These are phyloP conservation scores for Pythium angustatum DNA, from an alignment of 352 stramenopile species.

Conservation along the genomic window DNA sequence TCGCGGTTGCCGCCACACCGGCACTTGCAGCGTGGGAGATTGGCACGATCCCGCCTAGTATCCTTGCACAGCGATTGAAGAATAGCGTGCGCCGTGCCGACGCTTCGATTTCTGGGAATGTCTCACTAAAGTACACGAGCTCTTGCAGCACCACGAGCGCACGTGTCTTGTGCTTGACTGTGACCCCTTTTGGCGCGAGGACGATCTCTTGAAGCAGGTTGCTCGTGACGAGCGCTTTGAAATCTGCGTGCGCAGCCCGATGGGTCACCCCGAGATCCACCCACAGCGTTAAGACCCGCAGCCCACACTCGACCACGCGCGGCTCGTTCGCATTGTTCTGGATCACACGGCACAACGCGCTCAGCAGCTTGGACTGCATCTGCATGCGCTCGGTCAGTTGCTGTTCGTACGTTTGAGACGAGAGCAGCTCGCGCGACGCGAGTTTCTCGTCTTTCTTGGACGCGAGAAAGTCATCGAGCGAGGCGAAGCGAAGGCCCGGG, in stretches of 20 bases:
- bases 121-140: conserved; percentile 27
- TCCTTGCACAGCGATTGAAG: conserved; percentile 72
- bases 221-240: conserved; percentile 25
- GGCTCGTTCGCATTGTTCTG: conserved; percentile 32
- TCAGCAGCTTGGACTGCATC: conserved; percentile 31
- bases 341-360: conserved; percentile 36
- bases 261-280: conserved; percentile 22
- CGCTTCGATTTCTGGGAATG: conserved; percentile 29
- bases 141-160: conserved; percentile 24
- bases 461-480: conserved; percentile 29
- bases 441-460: conserved; percentile 22
- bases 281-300: conserved; percentile 29
- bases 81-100: conserved; percentile 39
- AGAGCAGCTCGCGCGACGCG: neutral
- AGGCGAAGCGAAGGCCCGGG: conserved; percentile 26
- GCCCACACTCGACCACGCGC: conserved; percentile 25
- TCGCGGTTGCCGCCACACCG: conserved; percentile 23
- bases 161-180: conserved; percentile 22
- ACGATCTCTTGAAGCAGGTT: conserved; percentile 35
- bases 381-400: conserved; percentile 29
- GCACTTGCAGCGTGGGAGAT: neutral
- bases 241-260: conserved; percentile 19
- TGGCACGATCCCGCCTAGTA: conserved; percentile 37
- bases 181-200: conserved; percentile 29
- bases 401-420: conserved; percentile 20